phyloP scores from a whole-genome alignment of 768 basidiomycete genomes.

The Lactifluus volemus region DNA sequence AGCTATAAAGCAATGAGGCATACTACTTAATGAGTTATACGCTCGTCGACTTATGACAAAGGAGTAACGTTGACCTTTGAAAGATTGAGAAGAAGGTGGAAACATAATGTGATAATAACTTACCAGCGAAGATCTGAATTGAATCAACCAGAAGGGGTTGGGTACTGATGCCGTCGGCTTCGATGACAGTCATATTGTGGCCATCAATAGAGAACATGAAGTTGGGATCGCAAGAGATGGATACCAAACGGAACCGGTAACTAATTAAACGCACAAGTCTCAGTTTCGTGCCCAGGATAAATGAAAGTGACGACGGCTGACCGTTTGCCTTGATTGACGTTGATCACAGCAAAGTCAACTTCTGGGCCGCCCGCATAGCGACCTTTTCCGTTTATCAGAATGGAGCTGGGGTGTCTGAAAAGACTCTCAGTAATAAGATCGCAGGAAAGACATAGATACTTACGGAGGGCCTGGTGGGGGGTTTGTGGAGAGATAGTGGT shows the following conservation, averaged over 20 bases:
- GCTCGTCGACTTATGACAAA: slow-evolving; percentile 7
- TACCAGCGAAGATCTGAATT: slow-evolving; percentile 18
- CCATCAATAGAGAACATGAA: slow-evolving; percentile 19
- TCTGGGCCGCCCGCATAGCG: slow-evolving; percentile 16
- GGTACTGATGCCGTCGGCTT: slow-evolving; percentile 19
- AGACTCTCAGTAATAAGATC: background rate
- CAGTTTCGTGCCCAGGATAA: background rate
- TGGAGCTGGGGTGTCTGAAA: slow-evolving; percentile 1
- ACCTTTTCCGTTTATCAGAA: slow-evolving; percentile 20
- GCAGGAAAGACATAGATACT: background rate
- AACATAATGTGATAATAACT: background rate
- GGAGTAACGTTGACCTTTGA: slow-evolving; percentile 20
- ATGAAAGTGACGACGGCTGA: background rate
- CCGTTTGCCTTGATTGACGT: slow-evolving; percentile 17
- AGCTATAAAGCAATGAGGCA: background rate
- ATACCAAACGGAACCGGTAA: slow-evolving; percentile 17
- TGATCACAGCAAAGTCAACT: slow-evolving; percentile 12
- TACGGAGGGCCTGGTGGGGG: background rate
- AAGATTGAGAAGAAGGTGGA: background rate
- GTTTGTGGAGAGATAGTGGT: slow-evolving; percentile 15
- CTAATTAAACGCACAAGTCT: background rate
- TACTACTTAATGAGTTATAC: background rate
- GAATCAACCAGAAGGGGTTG: slow-evolving; percentile 19
- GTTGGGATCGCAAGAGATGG: slow-evolving; percentile 18
- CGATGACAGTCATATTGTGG: slow-evolving; percentile 19